A percentile compares a stretch with the other conserved stretches of the same genome.
These are phyloP conservation scores for Pleodorina starrii DNA, from an alignment of 139 green algal genomes.

Conservation along the genomic window DNA sequence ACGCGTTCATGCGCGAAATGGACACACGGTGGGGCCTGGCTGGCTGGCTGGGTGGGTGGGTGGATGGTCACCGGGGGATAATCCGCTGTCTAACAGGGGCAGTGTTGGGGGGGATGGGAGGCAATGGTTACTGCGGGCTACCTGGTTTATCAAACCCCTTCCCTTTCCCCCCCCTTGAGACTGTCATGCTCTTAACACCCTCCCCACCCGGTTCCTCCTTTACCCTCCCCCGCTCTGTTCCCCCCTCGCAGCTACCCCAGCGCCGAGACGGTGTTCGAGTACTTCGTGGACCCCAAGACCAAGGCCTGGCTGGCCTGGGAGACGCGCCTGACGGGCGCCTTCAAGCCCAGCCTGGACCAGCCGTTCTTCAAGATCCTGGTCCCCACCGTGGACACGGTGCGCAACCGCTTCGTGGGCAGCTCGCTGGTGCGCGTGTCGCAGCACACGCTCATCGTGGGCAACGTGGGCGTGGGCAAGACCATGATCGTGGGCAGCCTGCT, in stretches of 20 bases:
- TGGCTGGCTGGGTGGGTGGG: no score
- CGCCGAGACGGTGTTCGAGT: conserved; percentile 87
- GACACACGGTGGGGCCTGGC: conserved; percentile 57
- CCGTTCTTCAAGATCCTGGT: conserved; percentile 88
- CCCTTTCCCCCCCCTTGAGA: no score
- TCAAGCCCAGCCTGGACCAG: conserved; percentile 71
- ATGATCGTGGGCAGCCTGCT: conserved; percentile 80
- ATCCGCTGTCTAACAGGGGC: no score
- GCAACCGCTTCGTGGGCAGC: conserved; percentile 73
- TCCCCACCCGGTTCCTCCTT: no score
- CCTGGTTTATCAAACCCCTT: no score
- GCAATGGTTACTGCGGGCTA: no score
- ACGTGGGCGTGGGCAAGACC: conserved; percentile 88
- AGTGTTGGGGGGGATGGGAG: no score
- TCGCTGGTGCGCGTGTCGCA: conserved; percentile 64
- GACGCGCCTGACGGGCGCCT: conserved; percentile 72
- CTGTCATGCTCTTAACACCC: no score
- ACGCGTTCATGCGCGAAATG: conserved; percentile 73
- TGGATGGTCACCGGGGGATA: no score
- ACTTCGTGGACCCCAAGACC: conserved; percentile 78
- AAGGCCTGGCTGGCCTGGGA: conserved; percentile 81
- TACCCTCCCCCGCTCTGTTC: not conserved
- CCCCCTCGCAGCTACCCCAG: conserved; percentile 65
- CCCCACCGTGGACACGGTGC: conserved; percentile 83
- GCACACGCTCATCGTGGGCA: conserved; percentile 83